Percentiles rank a stretch among this genome's conserved stretches.
phyloP scores from a whole-genome alignment of 2,329 filamentous ascomycete species.

The Botrytis paeoniae region DNA sequence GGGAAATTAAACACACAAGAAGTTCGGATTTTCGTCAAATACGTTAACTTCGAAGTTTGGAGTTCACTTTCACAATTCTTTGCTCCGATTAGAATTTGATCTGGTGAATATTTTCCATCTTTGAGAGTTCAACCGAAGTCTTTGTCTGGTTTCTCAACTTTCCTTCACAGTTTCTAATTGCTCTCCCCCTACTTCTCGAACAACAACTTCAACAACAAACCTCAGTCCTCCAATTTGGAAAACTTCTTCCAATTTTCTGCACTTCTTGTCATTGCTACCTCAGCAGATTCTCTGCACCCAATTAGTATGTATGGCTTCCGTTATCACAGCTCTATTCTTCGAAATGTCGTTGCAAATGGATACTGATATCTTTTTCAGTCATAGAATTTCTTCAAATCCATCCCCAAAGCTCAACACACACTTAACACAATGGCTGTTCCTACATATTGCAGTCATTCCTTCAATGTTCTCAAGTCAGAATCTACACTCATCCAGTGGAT shows the following conservation, averaged over 20 bases:
- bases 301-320: slow-evolving; percentile 6
- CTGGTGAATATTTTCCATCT: slow-evolving; percentile 5
- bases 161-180: not conserved
- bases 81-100: not conserved
- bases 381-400: not conserved
- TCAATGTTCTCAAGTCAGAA: slow-evolving; percentile 65
- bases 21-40: not conserved
- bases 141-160: not conserved
- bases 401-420: not conserved
- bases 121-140: not conserved
- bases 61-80: not conserved
- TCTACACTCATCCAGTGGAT: slow-evolving; percentile 63
- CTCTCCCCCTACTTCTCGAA: not conserved
- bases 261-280: not conserved
- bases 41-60: not conserved
- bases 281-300: not conserved
- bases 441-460: slow-evolving; percentile 58
- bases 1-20: not conserved
- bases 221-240: not conserved
- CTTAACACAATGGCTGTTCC: slow-evolving; percentile 49
- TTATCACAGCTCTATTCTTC: not conserved
- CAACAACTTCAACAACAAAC: not conserved
- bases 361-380: slow-evolving; percentile 6
- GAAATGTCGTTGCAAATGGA: not conserved
- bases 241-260: not conserved